Percentiles rank a stretch among this genome's conserved stretches.
These are phyloP conservation scores for Magnaporthiopsis rhizophila DNA, from an alignment of 2,329 filamentous ascomycete species.

Conservation along the genomic window DNA sequence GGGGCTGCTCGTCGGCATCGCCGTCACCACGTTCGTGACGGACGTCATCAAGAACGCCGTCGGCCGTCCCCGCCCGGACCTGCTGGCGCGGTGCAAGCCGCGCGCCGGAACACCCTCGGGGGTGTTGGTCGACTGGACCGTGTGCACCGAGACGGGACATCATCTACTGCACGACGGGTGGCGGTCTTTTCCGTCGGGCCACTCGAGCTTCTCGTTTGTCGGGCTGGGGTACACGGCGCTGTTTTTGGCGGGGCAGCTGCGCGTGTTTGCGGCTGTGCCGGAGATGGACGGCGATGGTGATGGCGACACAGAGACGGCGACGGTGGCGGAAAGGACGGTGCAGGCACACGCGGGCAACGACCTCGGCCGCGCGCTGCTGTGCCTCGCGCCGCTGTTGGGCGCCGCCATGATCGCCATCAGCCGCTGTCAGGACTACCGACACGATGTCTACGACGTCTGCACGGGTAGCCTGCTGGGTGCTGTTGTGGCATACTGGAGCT, in stretches of 20 bases:
- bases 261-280: slow-evolving; percentile 37
- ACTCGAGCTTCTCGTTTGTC: slow-evolving; percentile 71
- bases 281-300: slow-evolving; percentile 14
- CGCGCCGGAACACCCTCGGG: slow-evolving; percentile 35
- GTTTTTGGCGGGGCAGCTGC: slow-evolving; percentile 60
- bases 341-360: slow-evolving; percentile 28
- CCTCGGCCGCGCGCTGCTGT: slow-evolving; percentile 47
- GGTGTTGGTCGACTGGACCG: slow-evolving; percentile 52
- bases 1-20: slow-evolving; percentile 67
- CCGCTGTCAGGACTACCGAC: slow-evolving; percentile 61
- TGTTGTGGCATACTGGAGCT: slow-evolving; percentile 56
- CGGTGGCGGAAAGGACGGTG: slow-evolving; percentile 3
- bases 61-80: slow-evolving; percentile 53
- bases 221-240: slow-evolving; percentile 68
- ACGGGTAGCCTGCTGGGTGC: slow-evolving; percentile 54
- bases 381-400: slow-evolving; percentile 50
- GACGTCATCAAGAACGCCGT: slow-evolving; percentile 87
- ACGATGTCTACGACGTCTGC: slow-evolving; percentile 63
- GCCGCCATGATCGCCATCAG: slow-evolving; percentile 63
- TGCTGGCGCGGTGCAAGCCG: slow-evolving; percentile 72
- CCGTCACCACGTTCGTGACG: slow-evolving; percentile 75
- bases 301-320: not conserved
- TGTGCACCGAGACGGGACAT: slow-evolving; percentile 65
- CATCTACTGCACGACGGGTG: slow-evolving; percentile 73
- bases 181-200: slow-evolving; percentile 75